Base-by-base conservation (phyloP, 148 eudicot genomes). In the Amaranthus palmeri region DNA sequence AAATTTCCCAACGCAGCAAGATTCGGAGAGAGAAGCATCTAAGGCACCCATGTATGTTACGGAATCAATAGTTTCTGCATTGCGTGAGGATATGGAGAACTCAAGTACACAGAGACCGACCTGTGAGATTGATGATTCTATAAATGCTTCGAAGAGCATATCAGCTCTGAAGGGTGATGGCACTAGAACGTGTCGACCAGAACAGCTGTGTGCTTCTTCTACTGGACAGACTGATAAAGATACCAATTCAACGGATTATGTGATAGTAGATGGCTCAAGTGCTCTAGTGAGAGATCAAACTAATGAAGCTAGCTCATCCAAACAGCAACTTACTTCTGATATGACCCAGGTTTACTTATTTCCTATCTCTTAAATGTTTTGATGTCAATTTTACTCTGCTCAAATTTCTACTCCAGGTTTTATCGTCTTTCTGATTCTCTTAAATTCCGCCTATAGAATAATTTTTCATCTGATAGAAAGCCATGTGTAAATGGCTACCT, bases 341-440 rank as follows among this genome's bases (percentile, higher is more conserved):
- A 65, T 46, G 72, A 65, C 69, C 54, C 68, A 59, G 82, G 87
- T 84, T 69, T 13, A 44, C 12, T 53, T 6, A 25, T 76, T 18
- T 51, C 59, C 53, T 49, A 15, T 69, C 48, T 43, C 58, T 17
- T 42, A 43, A 10, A 7, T 41, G 52, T 12, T 25, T 42, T 17
- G 59, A 55, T 52, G 25, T 67, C 52, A 15, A 55, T 58, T 61
- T 71, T 54, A 10, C 63, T 18, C 43, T 51, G 25, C 63, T 56
- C 36, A 12, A 8, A 25, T 67, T 55, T 66, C 40, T 48, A 41
- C 18, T 11, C 45, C 42, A 44, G 0, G 17, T 75, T 40, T 56
- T 61, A 41, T 70, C 36, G 36, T 25, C 36, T 25, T 25, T 25
- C 36, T 25, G 61, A 12, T 5, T 18, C 42, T 7, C 42, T 40